These are phyloP conservation scores for Cyclostephanos tholiformis DNA, from an alignment of 108 stramenopile genomes.

Conservation along the genomic window DNA sequence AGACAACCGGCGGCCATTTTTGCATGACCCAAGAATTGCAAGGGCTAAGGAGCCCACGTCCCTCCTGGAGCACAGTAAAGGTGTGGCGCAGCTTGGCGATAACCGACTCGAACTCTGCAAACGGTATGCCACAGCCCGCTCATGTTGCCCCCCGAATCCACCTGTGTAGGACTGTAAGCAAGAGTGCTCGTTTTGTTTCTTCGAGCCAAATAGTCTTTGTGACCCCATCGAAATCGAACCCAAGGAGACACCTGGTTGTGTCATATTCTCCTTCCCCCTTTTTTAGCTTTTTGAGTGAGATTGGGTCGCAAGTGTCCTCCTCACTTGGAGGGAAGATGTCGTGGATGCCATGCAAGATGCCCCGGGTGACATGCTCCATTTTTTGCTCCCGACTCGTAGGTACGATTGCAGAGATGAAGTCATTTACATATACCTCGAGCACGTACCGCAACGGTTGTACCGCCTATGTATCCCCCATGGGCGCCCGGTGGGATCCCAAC, in stretches of 20 bases:
- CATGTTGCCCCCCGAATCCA: background rate
- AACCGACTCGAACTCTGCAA: background rate
- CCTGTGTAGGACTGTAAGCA: background rate
- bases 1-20: background rate
- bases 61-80: background rate
- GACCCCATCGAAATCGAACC: background rate
- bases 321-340: background rate
- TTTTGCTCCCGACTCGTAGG: background rate
- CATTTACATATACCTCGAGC: background rate
- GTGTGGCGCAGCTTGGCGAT: background rate
- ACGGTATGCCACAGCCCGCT: background rate
- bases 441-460: background rate
- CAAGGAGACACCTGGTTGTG: background rate
- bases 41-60: background rate
- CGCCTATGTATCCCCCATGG: too few species aligned
- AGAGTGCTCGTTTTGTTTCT: background rate
- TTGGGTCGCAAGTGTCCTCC: background rate
- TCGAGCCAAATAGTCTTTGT: background rate
- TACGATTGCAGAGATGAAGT: background rate
- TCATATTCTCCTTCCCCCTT: background rate
- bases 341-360: background rate
- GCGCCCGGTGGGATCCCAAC: background rate
- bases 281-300: slow-evolving; percentile 9
- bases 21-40: background rate
- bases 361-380: background rate